Percentiles rank a stretch among this genome's conserved stretches.
Evolutionary conservation across 2,329 filamentous ascomycete species (phyloP).

Genomic region (Botryotinia globosa): DNA sequence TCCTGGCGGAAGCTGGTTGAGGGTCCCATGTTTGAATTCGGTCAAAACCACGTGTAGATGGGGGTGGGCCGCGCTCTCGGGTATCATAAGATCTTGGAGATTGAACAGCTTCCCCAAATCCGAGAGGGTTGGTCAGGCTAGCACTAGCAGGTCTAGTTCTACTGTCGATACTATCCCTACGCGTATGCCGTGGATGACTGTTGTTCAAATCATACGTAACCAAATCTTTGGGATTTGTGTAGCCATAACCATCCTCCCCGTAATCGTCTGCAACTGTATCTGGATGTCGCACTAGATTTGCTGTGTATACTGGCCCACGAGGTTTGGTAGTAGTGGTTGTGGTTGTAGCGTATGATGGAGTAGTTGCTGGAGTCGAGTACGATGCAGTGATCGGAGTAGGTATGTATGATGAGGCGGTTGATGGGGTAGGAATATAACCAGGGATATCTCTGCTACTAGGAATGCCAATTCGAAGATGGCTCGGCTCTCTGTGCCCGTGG

Average conservation of each 20-base stretch:
- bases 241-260: slow-evolving; percentile 59
- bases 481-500: slow-evolving; percentile 21
- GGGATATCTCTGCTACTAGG: slow-evolving; percentile 27
- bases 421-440: neutral
- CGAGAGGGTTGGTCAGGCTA: slow-evolving; percentile 27
- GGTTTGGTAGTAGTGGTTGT: slow-evolving; percentile 23
- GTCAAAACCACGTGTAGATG: slow-evolving; percentile 68
- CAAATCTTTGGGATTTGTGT: slow-evolving; percentile 61
- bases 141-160: slow-evolving; percentile 37
- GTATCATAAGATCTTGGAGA: slow-evolving; percentile 41
- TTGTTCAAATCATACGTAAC: slow-evolving; percentile 61
- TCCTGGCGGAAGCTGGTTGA: slow-evolving; percentile 38
- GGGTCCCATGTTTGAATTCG: slow-evolving; percentile 57
- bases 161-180: slow-evolving; percentile 54
- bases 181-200: slow-evolving; percentile 41
- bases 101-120: slow-evolving; percentile 32
- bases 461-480: slow-evolving; percentile 27
- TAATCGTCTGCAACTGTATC: slow-evolving; percentile 49
- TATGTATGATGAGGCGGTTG: slow-evolving; percentile 3
- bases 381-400: slow-evolving; percentile 2
- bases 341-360: slow-evolving; percentile 25
- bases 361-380: neutral
- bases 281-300: slow-evolving; percentile 41
- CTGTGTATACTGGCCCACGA: slow-evolving; percentile 27
- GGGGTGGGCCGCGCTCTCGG: slow-evolving; percentile 54